Evolutionary conservation across 2,329 filamentous ascomycete genomes (phyloP).

Genomic region (Aurifilum marmelostoma): DNA sequence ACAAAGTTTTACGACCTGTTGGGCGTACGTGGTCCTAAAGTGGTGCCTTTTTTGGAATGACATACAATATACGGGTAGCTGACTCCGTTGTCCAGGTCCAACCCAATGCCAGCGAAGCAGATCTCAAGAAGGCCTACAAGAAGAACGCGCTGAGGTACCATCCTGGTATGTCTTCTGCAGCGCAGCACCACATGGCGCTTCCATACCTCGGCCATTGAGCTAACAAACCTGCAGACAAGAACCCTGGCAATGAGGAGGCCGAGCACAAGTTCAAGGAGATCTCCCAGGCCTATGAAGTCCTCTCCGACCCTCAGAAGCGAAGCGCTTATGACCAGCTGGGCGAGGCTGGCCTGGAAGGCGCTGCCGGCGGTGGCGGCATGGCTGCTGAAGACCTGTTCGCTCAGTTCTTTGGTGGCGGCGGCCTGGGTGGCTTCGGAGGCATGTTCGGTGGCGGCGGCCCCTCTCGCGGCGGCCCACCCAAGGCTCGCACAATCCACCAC

Average conservation of each 20-base stretch:
- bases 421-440: slow-evolving; percentile 72
- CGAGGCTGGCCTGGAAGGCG: slow-evolving; percentile 92
- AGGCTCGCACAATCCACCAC: slow-evolving; percentile 96
- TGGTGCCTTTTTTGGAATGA: background rate
- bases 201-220: slow-evolving; percentile 8
- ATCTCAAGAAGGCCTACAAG: slow-evolving; percentile 92
- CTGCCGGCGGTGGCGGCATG: slow-evolving; percentile 80
- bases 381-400: slow-evolving; percentile 95
- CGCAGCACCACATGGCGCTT: background rate
- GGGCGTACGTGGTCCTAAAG: slow-evolving; percentile 60
- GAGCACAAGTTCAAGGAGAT: slow-evolving; percentile 99
- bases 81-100: slow-evolving; percentile 61
- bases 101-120: slow-evolving; percentile 77
- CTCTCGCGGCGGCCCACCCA: slow-evolving; percentile 78
- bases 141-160: slow-evolving; percentile 82
- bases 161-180: slow-evolving; percentile 63
- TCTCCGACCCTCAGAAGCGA: slow-evolving; percentile 91
- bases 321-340: slow-evolving; percentile 95
- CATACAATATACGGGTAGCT: slow-evolving; percentile 3
- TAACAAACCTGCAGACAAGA: slow-evolving; percentile 73
- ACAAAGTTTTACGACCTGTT: slow-evolving; percentile 79
- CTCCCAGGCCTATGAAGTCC: slow-evolving; percentile 91
- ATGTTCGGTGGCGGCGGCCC: slow-evolving; percentile 79
- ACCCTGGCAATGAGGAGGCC: slow-evolving; percentile 87
- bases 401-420: slow-evolving; percentile 87